Conservation (phyloP, 805 yeast species). For the Wickerhamomyces bovis region DNA sequence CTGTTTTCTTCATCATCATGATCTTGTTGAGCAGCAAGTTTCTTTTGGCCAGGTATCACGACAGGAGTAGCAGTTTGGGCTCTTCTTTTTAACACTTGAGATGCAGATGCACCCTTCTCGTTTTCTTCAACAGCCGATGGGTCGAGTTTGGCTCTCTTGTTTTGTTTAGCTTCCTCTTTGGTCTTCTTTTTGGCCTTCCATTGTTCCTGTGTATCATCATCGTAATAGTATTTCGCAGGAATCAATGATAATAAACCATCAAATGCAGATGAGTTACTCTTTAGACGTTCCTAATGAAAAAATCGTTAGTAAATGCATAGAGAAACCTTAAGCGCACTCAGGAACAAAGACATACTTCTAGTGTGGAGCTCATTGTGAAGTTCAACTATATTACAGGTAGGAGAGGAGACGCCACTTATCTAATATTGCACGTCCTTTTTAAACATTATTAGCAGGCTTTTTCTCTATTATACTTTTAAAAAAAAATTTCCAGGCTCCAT, state of each 20-base stretch:
- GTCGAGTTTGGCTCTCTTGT: conserved; percentile 68
- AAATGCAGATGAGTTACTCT: conserved; percentile 75
- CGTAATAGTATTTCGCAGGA: conserved; percentile 92
- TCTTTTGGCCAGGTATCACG: conserved; percentile 31
- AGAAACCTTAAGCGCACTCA: neutral
- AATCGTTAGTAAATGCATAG: neutral
- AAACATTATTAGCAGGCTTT: neutral
- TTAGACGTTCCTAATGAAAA: conserved; percentile 55
- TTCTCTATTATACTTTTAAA: neutral
- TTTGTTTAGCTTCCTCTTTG: conserved; percentile 54
- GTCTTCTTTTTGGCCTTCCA: conserved; percentile 82
- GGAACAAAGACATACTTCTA: conserved; percentile 40
- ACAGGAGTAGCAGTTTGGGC: conserved; percentile 47
- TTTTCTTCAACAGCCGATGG: conserved; percentile 49
- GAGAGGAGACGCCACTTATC: neutral
- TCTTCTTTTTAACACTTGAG: conserved; percentile 51
- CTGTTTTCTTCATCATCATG: conserved; percentile 9
- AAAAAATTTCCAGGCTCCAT: neutral
- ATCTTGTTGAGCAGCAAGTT: conserved; percentile 11
- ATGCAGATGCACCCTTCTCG: conserved; percentile 48
- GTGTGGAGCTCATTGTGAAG: conserved; percentile 43
- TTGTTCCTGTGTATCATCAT: conserved; percentile 82
- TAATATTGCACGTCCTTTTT: neutral
- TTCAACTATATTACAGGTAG: neutral
- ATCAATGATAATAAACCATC: conserved; percentile 85